Conservation (phyloP, 139 green algal genomes). For the Micromonas pusilla region DNA sequence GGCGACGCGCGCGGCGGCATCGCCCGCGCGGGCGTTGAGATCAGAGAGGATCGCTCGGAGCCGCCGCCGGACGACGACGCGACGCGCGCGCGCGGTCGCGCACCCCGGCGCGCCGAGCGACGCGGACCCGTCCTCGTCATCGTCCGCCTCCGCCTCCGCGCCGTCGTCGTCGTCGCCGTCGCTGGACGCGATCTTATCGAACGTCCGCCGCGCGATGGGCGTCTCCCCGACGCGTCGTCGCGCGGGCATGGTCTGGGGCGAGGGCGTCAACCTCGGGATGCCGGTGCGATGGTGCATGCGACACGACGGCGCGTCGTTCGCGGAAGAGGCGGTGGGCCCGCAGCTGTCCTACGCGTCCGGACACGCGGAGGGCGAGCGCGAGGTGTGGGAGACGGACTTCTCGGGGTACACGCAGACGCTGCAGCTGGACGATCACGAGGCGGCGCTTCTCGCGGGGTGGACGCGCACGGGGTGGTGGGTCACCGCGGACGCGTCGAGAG, state of each 20-base stretch:
- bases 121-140: too few relatives aligned
- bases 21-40: too few relatives aligned
- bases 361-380: not conserved
- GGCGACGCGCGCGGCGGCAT: not conserved
- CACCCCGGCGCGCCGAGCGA: too few relatives aligned
- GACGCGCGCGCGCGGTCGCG: too few relatives aligned
- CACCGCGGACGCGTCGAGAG: not conserved
- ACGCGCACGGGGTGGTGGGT: conserved; percentile 30
- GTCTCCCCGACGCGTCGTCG: too few relatives aligned
- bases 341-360: conserved; percentile 5
- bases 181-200: too few relatives aligned
- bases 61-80: too few relatives aligned
- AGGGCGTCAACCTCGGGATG: not conserved
- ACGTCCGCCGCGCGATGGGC: too few relatives aligned
- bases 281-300: not conserved
- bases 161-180: too few relatives aligned
- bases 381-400: conserved; percentile 19
- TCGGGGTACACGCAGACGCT: conserved; percentile 14
- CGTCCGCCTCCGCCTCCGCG: too few relatives aligned
- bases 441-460: conserved; percentile 32
- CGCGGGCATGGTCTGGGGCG: not conserved
- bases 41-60: too few relatives aligned
- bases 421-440: conserved; percentile 28
- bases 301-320: not conserved
- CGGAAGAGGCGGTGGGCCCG: not conserved